A percentile compares a stretch with the other conserved stretches of the same genome.
phyloP scores from a whole-genome alignment of 495 filamentous ascomycete species.

The Cercophora newfieldiana region DNA sequence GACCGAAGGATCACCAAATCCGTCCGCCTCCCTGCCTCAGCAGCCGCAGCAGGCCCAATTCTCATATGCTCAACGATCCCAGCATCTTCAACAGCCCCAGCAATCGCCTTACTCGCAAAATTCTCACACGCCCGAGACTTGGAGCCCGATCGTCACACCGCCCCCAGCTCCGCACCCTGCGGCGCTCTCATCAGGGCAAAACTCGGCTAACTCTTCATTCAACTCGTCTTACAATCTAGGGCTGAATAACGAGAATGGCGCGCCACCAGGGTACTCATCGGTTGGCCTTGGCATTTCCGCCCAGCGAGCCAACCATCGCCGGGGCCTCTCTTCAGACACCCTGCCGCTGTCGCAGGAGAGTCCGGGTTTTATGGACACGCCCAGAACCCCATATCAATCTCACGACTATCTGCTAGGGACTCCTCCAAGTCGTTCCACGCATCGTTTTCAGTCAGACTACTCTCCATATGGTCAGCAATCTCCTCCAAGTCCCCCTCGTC shows the following conservation, averaged over 20 bases:
- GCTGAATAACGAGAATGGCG: not conserved
- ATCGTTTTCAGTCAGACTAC: slow-evolving; percentile 2
- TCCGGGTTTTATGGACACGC: slow-evolving; percentile 1
- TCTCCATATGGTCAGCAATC: slow-evolving; percentile 5
- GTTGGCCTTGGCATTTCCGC: slow-evolving; percentile 1
- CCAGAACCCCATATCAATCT: slow-evolving; percentile 8
- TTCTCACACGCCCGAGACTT: not conserved
- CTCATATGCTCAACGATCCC: not conserved
- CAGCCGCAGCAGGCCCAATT: not conserved
- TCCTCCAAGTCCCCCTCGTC: not conserved
- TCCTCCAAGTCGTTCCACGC: not conserved
- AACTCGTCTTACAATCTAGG: not conserved
- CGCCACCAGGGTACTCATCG: slow-evolving; percentile 1
- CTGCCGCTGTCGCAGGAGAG: slow-evolving; percentile 2
- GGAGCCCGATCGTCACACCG: not conserved
- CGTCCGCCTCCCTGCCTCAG: not conserved
- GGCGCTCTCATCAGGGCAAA: not conserved
- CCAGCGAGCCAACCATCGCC: not conserved
- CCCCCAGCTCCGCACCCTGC: not conserved
- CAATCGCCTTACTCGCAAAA: not conserved
- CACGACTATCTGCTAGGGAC: slow-evolving; percentile 12
- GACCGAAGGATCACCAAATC: not conserved
- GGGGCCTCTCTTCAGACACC: not conserved
- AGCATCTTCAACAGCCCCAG: not conserved
- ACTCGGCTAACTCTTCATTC: not conserved